Evolutionary conservation across 805 yeast species (phyloP).

Genomic region (Monosporozyma unispora): DNA sequence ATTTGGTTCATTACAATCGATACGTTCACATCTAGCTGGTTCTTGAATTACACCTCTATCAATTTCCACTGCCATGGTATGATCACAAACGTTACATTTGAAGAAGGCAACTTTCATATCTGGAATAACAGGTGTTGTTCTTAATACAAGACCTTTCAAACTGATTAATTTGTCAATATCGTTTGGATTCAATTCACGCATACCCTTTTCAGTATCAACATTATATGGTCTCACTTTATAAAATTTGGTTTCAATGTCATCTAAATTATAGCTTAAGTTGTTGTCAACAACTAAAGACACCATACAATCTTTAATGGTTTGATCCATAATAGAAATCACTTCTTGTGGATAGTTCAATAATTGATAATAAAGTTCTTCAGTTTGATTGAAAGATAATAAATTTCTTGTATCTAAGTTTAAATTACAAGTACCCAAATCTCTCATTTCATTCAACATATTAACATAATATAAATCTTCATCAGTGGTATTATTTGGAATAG

Average conservation of each 20-base stretch:
- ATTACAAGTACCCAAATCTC: constrained; percentile 69
- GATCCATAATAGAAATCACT: constrained; percentile 96
- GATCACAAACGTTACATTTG: constrained; percentile 91
- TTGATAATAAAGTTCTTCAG: constrained; percentile 76
- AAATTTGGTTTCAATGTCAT: constrained; percentile 67
- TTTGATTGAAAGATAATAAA: constrained; percentile 62
- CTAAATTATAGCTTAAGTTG: constrained; percentile 40
- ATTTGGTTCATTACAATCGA: constrained; percentile 68
- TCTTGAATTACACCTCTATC: constrained; percentile 93
- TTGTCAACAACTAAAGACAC: constrained; percentile 58
- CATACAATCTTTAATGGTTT: constrained; percentile 83
- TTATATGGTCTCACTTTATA: constrained; percentile 89
- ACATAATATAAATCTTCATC: constrained; percentile 73
- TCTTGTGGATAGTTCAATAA: constrained; percentile 91
- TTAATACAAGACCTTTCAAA: constrained; percentile 80
- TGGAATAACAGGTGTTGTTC: constrained; percentile 87
- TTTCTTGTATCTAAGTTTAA: constrained; percentile 79
- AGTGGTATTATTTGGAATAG: constrained; percentile 35
- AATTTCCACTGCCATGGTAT: constrained; percentile 82
- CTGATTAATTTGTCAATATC: constrained; percentile 91
- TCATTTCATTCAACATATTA: constrained; percentile 63
- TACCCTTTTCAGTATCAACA: constrained; percentile 62
- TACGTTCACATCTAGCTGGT: constrained; percentile 89
- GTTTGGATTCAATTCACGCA: constrained; percentile 88
- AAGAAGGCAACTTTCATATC: constrained; percentile 97